Evolutionary conservation across 345 rosid genomes (phyloP).

Genomic region (Lepidium aucheri): DNA sequence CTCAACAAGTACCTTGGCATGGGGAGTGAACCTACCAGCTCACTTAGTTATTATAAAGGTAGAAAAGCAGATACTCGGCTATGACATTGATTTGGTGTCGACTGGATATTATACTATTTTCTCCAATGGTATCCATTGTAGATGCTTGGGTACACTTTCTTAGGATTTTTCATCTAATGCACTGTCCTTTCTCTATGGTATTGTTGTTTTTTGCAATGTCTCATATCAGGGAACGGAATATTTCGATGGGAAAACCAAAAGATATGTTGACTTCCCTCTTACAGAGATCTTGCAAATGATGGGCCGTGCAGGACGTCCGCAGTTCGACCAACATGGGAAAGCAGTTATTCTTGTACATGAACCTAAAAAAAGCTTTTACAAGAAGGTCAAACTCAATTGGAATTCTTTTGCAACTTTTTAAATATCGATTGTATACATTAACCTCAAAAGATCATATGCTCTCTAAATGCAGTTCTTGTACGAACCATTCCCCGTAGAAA

Average conservation of each 20-base stretch:
- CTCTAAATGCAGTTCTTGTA: conserved; percentile 63
- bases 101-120: neutral
- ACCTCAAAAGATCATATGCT: conserved; percentile 13
- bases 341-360: conserved; percentile 99
- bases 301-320: conserved; percentile 99
- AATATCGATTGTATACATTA: neutral
- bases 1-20: conserved; percentile 92
- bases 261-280: conserved; percentile 93
- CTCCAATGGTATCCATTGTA: neutral
- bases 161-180: conserved; percentile 2
- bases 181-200: neutral
- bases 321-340: conserved; percentile 95
- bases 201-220: neutral
- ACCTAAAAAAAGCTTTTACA: conserved; percentile 97
- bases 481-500: conserved; percentile 99
- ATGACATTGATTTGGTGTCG: neutral
- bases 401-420: conserved; percentile 4
- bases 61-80: conserved; percentile 4
- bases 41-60: conserved; percentile 98
- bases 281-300: conserved; percentile 99
- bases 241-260: conserved; percentile 90
- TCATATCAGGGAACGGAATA: conserved; percentile 83
- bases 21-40: conserved; percentile 99
- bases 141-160: neutral
- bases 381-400: conserved; percentile 47